Conservation (phyloP, 129 eudicot genomes). For the carrot (Daucus carota) region DH1_v3.0 NC_030385.2:46826001-46826500, state of each 20-base stretch:
- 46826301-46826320: too few relatives aligned
- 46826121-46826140: not conserved
- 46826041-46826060: not conserved
- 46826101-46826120: not conserved
- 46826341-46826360: too few relatives aligned
- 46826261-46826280: too few relatives aligned
- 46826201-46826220: too few relatives aligned
- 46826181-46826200: not conserved
- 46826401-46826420: not conserved
- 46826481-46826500: not conserved
- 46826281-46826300: too few relatives aligned
- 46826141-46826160: too few relatives aligned
- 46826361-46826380: not conserved
- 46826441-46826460: not conserved
- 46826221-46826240: too few relatives aligned
- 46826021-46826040: not conserved
- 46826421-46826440: not conserved
- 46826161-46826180: not conserved
- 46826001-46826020: not conserved
- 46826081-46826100: too few relatives aligned
- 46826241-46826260: too few relatives aligned
- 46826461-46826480: not conserved
- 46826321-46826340: too few relatives aligned
- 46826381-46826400: not conserved
- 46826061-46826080: not conserved